These are phyloP conservation scores for Mrakia blollopis DNA, from an alignment of 768 basidiomycete genomes.

Conservation along the genomic window DNA sequence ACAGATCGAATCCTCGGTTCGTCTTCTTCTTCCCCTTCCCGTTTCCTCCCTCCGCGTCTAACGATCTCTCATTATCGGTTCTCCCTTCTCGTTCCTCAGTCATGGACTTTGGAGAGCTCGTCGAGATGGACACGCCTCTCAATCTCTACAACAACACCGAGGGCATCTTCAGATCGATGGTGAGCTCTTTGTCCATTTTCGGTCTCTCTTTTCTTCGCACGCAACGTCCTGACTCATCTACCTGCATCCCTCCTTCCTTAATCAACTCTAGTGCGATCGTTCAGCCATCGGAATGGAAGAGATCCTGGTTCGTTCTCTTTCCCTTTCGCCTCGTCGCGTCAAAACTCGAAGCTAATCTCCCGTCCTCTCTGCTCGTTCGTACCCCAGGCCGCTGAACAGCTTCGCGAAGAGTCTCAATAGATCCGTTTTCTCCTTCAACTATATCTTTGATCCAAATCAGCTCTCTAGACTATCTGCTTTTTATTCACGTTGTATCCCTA, in stretches of 20 bases:
- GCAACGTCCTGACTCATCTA: neutral
- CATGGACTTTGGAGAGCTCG: conserved; percentile 27
- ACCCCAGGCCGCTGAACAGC: neutral
- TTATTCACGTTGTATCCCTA: too few species aligned
- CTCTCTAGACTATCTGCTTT: too few species aligned
- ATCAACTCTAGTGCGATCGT: neutral
- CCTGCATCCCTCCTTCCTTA: neutral
- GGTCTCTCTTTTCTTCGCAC: too few species aligned
- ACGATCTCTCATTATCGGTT: neutral
- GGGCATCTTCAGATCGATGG: conserved; percentile 76
- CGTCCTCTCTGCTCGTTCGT: neutral
- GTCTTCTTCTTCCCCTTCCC: neutral
- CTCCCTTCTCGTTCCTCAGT: neutral
- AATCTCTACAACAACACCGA: conserved; percentile 55
- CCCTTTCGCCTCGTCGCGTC: neutral
- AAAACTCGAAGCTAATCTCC: neutral
- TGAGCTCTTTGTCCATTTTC: neutral
- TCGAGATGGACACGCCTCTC: conserved; percentile 74
- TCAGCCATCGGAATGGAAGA: conserved; percentile 14
- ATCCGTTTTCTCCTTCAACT: too few species aligned
- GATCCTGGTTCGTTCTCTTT: neutral
- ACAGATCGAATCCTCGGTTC: neutral
- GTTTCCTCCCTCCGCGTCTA: neutral
- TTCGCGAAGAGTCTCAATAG: neutral
- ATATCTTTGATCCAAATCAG: too few species aligned